Base-by-base conservation (phyloP, 2,329 filamentous ascomycete genomes). In the Gyromitra esculenta region DNA sequence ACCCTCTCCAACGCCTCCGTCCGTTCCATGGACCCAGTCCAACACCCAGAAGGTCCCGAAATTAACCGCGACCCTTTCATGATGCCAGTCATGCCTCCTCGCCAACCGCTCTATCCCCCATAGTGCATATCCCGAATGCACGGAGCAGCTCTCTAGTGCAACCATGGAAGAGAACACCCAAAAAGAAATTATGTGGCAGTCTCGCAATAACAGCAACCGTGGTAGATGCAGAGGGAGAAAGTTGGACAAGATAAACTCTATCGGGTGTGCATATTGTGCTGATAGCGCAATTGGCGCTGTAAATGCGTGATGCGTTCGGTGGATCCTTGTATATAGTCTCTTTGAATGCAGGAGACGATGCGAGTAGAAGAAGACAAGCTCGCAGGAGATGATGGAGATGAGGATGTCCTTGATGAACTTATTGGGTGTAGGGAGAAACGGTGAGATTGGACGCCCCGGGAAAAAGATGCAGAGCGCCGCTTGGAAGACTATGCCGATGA, bases 251-350 rank as follows among this genome's bases (percentile, higher is more conserved):
- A 85, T 83, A 77, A 89, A 87, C 81, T 89, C 88, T n/a, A 87
- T 74, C 0, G 87, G 87, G 78, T 89, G 87, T 0, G 87, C 87
- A 78, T 88, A 89, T 78, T 89, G 86, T 1, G 87, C 86, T 0
- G 87, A 84, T 4, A 89, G 83, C 0, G 87, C 85, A 1, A 89
- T 85, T 0, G 87, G 88, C 0, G 87, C 87, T 0, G 85, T 87
- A 82, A 88, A 89, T 31, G 83, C 83, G 82, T 89, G 88, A 79
- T 89, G 88, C 25, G 83, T 83, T 78, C 89, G 89, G 83, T 89
- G 88, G 74, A 89, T 85, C 41, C 82, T 82, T 9, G 81, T 81
- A 82, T 89, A 89, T 5, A 88, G 81, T 5, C 78, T 81, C 0
- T 85, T 86, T 5, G 83, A 80, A 81, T 89, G 88, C 3, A 89